Conservation (phyloP, 176 grass and related monocot genomes). For the Avena insularis region DNA sequence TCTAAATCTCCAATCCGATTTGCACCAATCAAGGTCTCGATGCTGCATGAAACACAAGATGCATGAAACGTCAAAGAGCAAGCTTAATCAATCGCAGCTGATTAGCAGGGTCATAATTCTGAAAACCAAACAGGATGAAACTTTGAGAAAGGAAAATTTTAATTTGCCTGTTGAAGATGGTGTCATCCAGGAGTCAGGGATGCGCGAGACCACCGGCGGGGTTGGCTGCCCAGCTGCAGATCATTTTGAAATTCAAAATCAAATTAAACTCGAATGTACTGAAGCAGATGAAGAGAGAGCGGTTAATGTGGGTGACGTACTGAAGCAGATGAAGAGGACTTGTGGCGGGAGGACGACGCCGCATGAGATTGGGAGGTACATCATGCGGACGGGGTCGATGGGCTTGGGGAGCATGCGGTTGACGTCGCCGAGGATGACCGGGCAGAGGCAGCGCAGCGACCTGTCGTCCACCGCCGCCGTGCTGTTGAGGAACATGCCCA, state of each 20-base stretch:
- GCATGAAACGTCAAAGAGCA: not conserved
- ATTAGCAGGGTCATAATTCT: not conserved
- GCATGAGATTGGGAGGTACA: constrained; percentile 58
- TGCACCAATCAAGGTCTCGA: constrained; percentile 6
- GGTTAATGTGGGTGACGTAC: not conserved
- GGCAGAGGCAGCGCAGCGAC: constrained; percentile 55
- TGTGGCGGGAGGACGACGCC: constrained; percentile 55
- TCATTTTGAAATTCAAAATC: not conserved
- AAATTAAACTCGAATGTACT: not conserved
- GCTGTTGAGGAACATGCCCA: constrained; percentile 51
- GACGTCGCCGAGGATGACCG: constrained; percentile 56
- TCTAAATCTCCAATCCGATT: not conserved
- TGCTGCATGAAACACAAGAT: constrained; percentile 25
- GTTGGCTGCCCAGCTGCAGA: constrained; percentile 32
- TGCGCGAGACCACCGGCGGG: constrained; percentile 37
- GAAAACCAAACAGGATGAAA: not conserved
- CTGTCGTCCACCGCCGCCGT: constrained; percentile 5
- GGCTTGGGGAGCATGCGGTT: constrained; percentile 59
- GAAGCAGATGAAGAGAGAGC: constrained; percentile 45
- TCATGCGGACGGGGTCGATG: constrained; percentile 52
- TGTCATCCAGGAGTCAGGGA: constrained; percentile 44
- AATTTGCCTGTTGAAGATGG: constrained; percentile 39
- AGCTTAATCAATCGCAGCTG: not conserved
- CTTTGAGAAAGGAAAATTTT: not conserved
- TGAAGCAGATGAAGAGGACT: constrained; percentile 57